A percentile compares a stretch with the other conserved stretches of the same genome.
Conservation (phyloP, 176 grass and related monocot genomes). For the Carex kokanica region DNA sequence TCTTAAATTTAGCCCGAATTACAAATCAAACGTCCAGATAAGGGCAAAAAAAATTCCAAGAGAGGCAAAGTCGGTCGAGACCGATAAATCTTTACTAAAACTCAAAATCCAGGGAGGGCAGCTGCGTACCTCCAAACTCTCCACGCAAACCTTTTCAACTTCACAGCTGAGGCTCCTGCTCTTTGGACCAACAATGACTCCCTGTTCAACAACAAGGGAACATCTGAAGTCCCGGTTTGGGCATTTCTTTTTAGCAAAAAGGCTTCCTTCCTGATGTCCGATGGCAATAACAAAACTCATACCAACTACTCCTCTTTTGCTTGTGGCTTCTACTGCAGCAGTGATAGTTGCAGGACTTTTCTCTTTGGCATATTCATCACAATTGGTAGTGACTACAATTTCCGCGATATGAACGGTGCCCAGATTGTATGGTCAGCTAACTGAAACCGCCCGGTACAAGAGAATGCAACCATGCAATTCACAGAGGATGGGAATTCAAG, state of each 20-base stretch:
- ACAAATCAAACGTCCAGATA: no score
- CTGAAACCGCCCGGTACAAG: constrained; percentile 20
- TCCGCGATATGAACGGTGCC: not conserved
- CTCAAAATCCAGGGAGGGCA: no score
- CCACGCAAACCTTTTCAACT: not conserved
- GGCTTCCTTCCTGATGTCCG: not conserved
- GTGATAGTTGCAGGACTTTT: constrained; percentile 20
- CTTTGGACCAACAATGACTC: constrained; percentile 7
- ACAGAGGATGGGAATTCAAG: constrained; percentile 18
- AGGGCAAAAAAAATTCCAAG: no score
- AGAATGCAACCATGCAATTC: constrained; percentile 41
- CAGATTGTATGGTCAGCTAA: constrained; percentile 49
- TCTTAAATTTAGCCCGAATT: no score
- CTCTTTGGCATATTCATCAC: not conserved
- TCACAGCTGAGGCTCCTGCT: not conserved
- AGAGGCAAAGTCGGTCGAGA: no score
- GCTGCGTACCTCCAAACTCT: constrained; percentile 4
- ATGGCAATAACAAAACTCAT: no score
- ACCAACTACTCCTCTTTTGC: constrained; percentile 26
- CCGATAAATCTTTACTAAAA: no score
- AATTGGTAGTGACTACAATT: not conserved
- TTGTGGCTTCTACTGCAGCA: constrained; percentile 42
- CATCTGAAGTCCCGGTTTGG: not conserved
- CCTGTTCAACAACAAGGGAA: not conserved
- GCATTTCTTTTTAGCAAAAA: constrained; percentile 15